Conservation (phyloP, 1,139 yeast species). For the Geotrichum siamense region DNA sequence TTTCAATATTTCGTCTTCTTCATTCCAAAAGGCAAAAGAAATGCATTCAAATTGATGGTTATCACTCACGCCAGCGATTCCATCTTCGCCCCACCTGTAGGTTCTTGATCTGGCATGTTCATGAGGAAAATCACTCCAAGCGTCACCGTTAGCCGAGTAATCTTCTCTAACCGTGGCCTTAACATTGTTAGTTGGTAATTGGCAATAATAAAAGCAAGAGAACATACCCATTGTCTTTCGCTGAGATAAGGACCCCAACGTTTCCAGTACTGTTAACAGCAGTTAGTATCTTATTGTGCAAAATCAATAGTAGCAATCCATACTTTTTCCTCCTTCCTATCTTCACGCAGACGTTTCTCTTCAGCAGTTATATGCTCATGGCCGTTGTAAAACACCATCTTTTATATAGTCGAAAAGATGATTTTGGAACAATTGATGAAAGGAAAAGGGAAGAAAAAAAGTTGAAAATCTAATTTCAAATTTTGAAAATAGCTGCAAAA, state of each 20-base stretch:
- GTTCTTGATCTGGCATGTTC: constrained; percentile 79
- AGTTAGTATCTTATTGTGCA: neutral
- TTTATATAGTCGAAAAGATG: neutral
- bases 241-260: constrained; percentile 91
- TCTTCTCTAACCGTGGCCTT: constrained; percentile 85
- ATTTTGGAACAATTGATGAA: neutral
- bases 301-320: neutral
- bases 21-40: constrained; percentile 88
- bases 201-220: neutral
- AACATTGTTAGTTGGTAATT: neutral
- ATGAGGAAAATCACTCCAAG: constrained; percentile 88
- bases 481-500: neutral
- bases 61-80: constrained; percentile 86
- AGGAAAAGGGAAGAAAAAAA: neutral
- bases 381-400: constrained; percentile 31
- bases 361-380: constrained; percentile 44
- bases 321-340: constrained; percentile 42
- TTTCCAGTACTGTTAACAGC: constrained; percentile 49
- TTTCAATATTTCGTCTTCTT: constrained; percentile 74
- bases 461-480: no score
- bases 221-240: constrained; percentile 73
- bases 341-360: constrained; percentile 60
- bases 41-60: constrained; percentile 73
- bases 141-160: constrained; percentile 77
- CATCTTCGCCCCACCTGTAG: constrained; percentile 97